A percentile compares a stretch with the other conserved stretches of the same genome.
These are phyloP conservation scores for Tephrocybe sp. DNA, from an alignment of 768 basidiomycete genomes.

Conservation along the genomic window DNA sequence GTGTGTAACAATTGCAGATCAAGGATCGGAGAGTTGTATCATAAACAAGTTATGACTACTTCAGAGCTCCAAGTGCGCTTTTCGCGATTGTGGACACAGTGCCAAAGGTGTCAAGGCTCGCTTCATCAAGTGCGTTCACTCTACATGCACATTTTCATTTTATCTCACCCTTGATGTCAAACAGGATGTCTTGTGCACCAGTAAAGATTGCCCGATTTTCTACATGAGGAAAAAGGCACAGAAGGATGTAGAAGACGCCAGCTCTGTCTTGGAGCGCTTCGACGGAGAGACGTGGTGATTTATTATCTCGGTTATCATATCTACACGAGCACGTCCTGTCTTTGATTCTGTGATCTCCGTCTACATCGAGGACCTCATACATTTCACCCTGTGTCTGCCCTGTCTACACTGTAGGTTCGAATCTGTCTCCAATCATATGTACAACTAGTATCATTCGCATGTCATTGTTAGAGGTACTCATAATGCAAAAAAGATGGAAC, in stretches of 20 bases:
- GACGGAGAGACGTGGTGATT: constrained; percentile 70
- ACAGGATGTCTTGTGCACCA: constrained; percentile 94
- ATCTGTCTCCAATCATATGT: not conserved
- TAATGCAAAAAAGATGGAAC: too few species aligned
- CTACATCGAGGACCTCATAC: not conserved
- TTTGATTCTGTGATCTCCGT: not conserved
- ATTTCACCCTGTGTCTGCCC: not conserved
- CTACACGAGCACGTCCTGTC: not conserved
- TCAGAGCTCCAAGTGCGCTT: constrained; percentile 89
- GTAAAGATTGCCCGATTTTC: constrained; percentile 98
- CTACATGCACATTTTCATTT: not conserved
- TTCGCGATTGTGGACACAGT: constrained; percentile 96
- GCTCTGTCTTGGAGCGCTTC: constrained; percentile 79
- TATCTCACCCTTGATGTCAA: not conserved
- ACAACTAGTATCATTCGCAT: not conserved
- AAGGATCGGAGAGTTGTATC: constrained; percentile 85
- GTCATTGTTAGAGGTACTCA: too few species aligned
- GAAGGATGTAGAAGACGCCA: constrained; percentile 93
- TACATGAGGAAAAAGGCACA: constrained; percentile 99
- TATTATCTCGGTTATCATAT: not conserved
- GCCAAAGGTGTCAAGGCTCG: constrained; percentile 98
- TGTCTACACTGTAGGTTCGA: not conserved
- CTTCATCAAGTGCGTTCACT: constrained; percentile 73
- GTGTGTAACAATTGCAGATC: constrained; percentile 94
- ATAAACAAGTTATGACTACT: constrained; percentile 77